Base-by-base conservation (phyloP, 2,329 filamentous ascomycete species). In the Aaosphaeria pasadenensis region DNA sequence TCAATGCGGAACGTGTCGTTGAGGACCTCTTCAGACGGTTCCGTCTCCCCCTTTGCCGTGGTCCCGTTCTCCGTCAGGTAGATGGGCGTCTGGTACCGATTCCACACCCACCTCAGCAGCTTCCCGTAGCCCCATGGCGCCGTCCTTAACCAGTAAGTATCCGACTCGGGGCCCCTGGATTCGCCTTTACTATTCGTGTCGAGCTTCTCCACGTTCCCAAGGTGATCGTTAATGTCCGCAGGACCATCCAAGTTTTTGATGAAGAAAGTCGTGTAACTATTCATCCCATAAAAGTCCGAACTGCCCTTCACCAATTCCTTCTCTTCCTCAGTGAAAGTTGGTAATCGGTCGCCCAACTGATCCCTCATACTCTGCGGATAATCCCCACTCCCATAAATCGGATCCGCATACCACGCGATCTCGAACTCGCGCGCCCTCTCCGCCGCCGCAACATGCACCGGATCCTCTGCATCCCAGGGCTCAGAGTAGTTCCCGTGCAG, bases 41-140 rank as follows among this genome's bases (percentile, higher is more conserved):
- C 33, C 13, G 17, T 24, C 17, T 24, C 33, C n/a, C 33, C n/a
- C 33, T n/a, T n/a, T 9, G 33, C 9, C 33, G n/a, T 74, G 0
- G 71, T 74, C 1, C 72, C 72, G 41, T 75, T 74, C 55, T 75
- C 72, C 0, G 71, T 74, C 49, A 74, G 71, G 50, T 66, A 74
- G 30, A 75, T 75, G 1, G 72, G 72, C 4, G 67, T 64, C 5
- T 63, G 55, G 47, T 74, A 75, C 2, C 71, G 62, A 33, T 57
- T 53, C 70, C 71, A 74, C 29, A 74, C 67, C 72, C 71, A 74
- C 4, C 67, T n/a, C 9, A 36, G 33, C 33, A 36, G 33, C 33
- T 36, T 36, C 9, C 33, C 9, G 33, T 9, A 36, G 7, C n/a
- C 9, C 7, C 7, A 9, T 36, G 33, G 33, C 33, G 33, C n/a